Evolutionary conservation across 306 rosid species (phyloP).

Genomic region (Bauhinia variegata): DNA sequence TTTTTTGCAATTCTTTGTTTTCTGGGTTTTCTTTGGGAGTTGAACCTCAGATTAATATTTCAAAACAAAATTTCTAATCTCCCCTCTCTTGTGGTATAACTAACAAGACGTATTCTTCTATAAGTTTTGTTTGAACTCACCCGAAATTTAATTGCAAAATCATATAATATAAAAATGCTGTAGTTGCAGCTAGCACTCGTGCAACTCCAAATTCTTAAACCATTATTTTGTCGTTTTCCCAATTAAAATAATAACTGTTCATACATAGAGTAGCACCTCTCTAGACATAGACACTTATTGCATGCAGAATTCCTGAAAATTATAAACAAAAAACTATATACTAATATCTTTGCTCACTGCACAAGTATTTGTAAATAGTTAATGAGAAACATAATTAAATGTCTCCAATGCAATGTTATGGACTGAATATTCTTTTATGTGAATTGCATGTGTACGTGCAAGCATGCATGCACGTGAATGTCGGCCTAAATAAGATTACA

Average conservation of each 20-base stretch:
- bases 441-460: constrained; percentile 52
- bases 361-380: neutral
- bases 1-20: neutral
- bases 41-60: too few species aligned
- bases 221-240: constrained; percentile 38
- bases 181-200: constrained; percentile 58
- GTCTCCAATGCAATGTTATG: neutral
- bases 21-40: too few species aligned
- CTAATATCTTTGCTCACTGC: constrained; percentile 15
- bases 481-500: constrained; percentile 39
- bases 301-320: constrained; percentile 36
- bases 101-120: constrained; percentile 27
- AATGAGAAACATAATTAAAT: constrained; percentile 15
- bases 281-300: constrained; percentile 28
- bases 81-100: neutral
- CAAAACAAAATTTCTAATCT: too few species aligned
- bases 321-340: neutral
- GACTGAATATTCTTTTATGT: constrained; percentile 45
- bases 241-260: constrained; percentile 26
- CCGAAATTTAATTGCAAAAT: constrained; percentile 25
- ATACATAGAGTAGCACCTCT: constrained; percentile 16
- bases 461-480: constrained; percentile 57
- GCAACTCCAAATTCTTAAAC: constrained; percentile 51
- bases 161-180: constrained; percentile 37
- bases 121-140: constrained; percentile 41